phyloP scores from a whole-genome alignment of 805 yeast species.

The Ogataea corticis region DNA sequence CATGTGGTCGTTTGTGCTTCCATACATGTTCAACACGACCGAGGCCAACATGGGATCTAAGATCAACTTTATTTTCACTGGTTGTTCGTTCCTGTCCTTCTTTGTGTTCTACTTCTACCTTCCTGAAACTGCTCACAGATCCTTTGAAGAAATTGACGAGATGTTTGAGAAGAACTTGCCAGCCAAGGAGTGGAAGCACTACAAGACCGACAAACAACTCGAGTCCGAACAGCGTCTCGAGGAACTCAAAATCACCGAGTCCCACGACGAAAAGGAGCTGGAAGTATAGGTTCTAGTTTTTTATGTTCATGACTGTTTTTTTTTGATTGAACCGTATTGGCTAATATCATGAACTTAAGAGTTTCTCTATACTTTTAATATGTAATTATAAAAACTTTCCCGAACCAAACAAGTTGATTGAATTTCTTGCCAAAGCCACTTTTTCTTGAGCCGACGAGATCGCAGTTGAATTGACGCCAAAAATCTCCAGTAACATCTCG shows the following conservation, averaged over 20 bases:
- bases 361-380: too few relatives aligned
- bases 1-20: conserved; percentile 40
- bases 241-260: not conserved
- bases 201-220: conserved; percentile 3
- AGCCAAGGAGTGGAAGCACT: conserved; percentile 34
- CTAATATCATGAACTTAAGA: not conserved
- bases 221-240: conserved; percentile 1
- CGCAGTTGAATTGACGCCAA: not conserved
- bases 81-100: conserved; percentile 31
- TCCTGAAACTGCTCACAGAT: conserved; percentile 60
- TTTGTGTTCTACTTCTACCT: conserved; percentile 51
- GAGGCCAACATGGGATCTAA: conserved; percentile 51
- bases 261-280: not conserved
- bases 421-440: not conserved
- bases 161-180: conserved; percentile 42
- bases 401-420: not conserved
- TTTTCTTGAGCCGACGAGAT: not conserved
- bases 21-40: conserved; percentile 51
- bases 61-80: conserved; percentile 50
- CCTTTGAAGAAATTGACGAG: conserved; percentile 60
- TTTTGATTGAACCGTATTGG: not conserved
- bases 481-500: not conserved
- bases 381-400: not conserved
- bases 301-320: too few relatives aligned
- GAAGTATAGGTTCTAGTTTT: too few relatives aligned